A percentile compares a stretch with the other conserved stretches of the same genome.
Conservation (phyloP, 1,284 basidiomycete genomes). For the Ceratobasidium sp. region DNA sequence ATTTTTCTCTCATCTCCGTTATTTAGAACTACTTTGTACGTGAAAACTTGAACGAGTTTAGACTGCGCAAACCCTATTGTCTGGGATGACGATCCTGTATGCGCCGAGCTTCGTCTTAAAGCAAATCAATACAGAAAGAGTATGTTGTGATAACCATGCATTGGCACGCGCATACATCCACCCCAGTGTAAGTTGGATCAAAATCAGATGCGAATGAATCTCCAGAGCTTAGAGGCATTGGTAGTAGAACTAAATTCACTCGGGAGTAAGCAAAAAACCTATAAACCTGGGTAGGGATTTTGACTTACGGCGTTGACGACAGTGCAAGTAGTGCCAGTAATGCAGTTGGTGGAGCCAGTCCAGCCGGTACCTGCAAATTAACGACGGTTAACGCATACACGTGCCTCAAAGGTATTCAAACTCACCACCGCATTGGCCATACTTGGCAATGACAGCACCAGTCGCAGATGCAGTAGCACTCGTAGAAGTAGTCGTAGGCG, state of each 20-base stretch:
- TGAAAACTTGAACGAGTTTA: no score
- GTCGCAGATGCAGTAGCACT: conserved; percentile 19
- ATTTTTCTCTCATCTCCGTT: no score
- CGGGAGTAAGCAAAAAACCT: background rate
- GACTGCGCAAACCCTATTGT: no score
- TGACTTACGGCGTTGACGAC: conserved; percentile 38
- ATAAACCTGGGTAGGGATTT: background rate
- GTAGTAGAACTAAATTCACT: conserved; percentile 9
- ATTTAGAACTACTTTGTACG: no score
- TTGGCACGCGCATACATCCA: background rate
- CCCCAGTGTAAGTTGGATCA: background rate
- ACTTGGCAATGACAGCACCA: conserved; percentile 14
- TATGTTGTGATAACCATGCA: no score
- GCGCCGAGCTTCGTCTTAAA: no score
- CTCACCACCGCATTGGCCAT: conserved; percentile 34
- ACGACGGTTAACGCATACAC: background rate
- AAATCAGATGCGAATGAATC: background rate
- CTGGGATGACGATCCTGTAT: no score
- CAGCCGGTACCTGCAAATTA: conserved; percentile 19
- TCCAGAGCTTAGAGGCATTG: conserved; percentile 13
- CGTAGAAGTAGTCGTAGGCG: conserved; percentile 2
- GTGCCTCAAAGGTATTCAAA: background rate
- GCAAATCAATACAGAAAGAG: no score
- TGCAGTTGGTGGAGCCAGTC: conserved; percentile 43
- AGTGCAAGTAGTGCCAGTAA: conserved; percentile 38